Base-by-base conservation (phyloP, 2,329 filamentous ascomycete species). In the Hysterium pulicare region DNA sequence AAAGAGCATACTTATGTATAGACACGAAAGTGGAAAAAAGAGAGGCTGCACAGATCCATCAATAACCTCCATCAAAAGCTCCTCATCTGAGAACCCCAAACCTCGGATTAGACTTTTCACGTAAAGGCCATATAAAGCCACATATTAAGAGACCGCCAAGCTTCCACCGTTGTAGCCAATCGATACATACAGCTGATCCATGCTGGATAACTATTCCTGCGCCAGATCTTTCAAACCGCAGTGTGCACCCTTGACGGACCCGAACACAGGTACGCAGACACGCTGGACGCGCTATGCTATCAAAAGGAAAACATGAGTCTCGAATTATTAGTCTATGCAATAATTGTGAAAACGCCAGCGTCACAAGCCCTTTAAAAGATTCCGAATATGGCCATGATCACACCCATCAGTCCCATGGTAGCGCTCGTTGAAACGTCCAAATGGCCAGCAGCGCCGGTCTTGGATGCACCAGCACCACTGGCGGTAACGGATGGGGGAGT, bases 371-470 rank as follows among this genome's bases (percentile, higher is more conserved):
- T 62, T 71, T 69, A 75, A 46, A 74, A 61, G 50, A 71, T 56
- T 49, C 66, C 68, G 48, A 75, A 67, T 54, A 75, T 61, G 55
- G 71, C 70, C 44, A 72, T 71, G 39, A 72, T 59, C 46, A 75
- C 64, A 59, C 71, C 72, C 41, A 71, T 64, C 37, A 74, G 53
- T 51, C 68, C 69, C 41, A 72, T 67, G 47, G 67, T 67, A 42
- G 66, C 66, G 43, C 51, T 53, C 26, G 48, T 39, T 40, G 66
- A 63, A 26, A 73, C 63, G 50, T 69, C 67, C 24, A 74, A 48
- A 30, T 61, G 54, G 42, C 58, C 58, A 41, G 71, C 71, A 50
- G 66, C 68, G 41, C 61, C 59, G 40, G 57, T 59, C 50, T 58
- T 53, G 46, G 49, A 57, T 31, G 51, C 15, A 19, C 19, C 40